These are phyloP conservation scores for Lycium ferocissimum DNA, from an alignment of 257 asterid species.

Conservation along the genomic window DNA sequence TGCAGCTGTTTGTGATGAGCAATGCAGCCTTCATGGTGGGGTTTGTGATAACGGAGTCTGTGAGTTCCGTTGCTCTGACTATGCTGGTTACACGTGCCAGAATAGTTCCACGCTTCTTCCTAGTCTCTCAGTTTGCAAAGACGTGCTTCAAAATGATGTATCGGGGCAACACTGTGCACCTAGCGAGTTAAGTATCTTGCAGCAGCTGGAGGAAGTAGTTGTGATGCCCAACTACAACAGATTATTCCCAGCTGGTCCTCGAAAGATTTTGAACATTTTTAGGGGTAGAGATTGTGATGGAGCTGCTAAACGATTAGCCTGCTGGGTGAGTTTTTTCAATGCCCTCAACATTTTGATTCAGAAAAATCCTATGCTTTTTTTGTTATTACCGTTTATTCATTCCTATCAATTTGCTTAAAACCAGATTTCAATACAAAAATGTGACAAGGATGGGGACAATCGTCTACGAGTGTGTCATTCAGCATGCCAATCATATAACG, in stretches of 20 bases:
- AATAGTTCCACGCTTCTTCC: slow-evolving; percentile 92
- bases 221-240: slow-evolving; percentile 99
- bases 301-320: slow-evolving; percentile 94
- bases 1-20: slow-evolving; percentile 94
- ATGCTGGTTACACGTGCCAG: slow-evolving; percentile 98
- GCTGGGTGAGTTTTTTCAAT: slow-evolving; percentile 78
- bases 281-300: slow-evolving; percentile 96
- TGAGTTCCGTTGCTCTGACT: slow-evolving; percentile 98
- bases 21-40: slow-evolving; percentile 99
- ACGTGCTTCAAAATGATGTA: slow-evolving; percentile 71
- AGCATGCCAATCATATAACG: slow-evolving; percentile 91
- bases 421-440: slow-evolving; percentile 96
- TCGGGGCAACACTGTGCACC: slow-evolving; percentile 95
- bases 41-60: slow-evolving; percentile 96
- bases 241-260: slow-evolving; percentile 93
- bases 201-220: slow-evolving; percentile 96
- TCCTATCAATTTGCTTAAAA: slow-evolving; percentile 12
- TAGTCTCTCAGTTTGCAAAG: slow-evolving; percentile 85
- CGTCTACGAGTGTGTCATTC: slow-evolving; percentile 95
- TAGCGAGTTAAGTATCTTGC: slow-evolving; percentile 81
- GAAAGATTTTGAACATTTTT: slow-evolving; percentile 79
- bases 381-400: neutral
- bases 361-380: too few relatives aligned
- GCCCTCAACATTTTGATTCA: too few relatives aligned
- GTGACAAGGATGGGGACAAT: slow-evolving; percentile 90